Evolutionary conservation across 2,329 filamentous ascomycete species (phyloP).

Genomic region (Capronia coronata): DNA sequence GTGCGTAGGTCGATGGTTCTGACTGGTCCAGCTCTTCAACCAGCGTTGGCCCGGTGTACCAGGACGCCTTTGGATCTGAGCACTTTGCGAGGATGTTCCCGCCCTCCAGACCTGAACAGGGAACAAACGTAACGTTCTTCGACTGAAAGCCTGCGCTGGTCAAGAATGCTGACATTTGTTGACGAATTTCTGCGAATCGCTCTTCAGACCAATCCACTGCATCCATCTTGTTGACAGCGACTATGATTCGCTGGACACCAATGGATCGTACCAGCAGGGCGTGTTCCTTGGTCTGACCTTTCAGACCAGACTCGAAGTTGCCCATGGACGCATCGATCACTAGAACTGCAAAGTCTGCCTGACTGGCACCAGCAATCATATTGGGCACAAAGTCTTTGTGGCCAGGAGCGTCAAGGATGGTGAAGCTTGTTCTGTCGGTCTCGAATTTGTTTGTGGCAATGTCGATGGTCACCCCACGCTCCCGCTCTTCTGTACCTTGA

Average conservation of each 20-base stretch:
- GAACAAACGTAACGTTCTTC: constrained; percentile 79
- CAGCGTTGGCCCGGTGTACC: constrained; percentile 76
- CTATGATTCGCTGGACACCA: constrained; percentile 78
- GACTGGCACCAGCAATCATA: constrained; percentile 95
- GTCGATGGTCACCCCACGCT: constrained; percentile 89
- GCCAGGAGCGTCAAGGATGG: constrained; percentile 89
- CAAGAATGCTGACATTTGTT: constrained; percentile 78
- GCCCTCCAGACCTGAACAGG: constrained; percentile 80
- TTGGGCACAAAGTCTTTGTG: constrained; percentile 96
- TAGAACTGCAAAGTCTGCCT: constrained; percentile 90
- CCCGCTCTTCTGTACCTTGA: constrained; percentile 80
- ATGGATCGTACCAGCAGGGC: constrained; percentile 83
- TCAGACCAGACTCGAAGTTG: constrained; percentile 87
- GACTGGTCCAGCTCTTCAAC: constrained; percentile 80
- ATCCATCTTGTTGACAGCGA: constrained; percentile 95
- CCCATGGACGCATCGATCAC: constrained; percentile 88
- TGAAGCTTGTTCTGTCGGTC: constrained; percentile 79
- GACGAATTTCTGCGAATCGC: constrained; percentile 75
- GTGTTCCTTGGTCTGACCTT: constrained; percentile 91
- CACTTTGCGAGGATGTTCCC: constrained; percentile 63
- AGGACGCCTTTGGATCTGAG: constrained; percentile 51
- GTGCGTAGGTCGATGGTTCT: constrained; percentile 58
- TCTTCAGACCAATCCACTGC: constrained; percentile 74
- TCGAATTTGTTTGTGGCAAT: constrained; percentile 93
- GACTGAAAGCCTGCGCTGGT: constrained; percentile 71